phyloP scores from a whole-genome alignment of 192 early-diverging fungal species.

The Backusella morwellensis region DNA sequence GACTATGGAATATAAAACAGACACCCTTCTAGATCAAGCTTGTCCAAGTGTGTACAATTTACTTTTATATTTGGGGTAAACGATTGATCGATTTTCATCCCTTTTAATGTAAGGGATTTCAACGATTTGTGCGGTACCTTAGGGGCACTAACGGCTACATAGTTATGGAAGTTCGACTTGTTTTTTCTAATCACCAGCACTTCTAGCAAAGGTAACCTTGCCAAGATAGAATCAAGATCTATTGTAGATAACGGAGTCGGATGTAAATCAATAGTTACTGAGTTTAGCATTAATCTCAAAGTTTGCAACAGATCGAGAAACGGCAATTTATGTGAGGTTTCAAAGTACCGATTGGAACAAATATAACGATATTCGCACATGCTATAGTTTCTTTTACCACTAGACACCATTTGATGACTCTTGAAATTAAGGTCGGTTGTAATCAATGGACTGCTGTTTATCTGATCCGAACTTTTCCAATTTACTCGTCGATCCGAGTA shows the following conservation, averaged over 20 bases:
- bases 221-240: background rate
- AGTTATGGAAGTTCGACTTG: background rate
- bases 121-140: background rate
- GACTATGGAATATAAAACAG: background rate
- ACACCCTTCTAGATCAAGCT: background rate
- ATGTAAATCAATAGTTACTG: background rate
- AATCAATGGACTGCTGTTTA: background rate
- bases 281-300: background rate
- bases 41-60: background rate
- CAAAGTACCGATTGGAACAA: background rate
- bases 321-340: background rate
- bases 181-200: background rate
- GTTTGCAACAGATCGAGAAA: background rate
- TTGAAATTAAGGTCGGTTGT: background rate
- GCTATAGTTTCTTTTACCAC: background rate
- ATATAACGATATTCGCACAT: background rate
- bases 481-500: background rate
- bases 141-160: background rate
- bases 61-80: background rate
- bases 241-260: background rate
- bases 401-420: background rate
- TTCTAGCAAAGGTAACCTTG: background rate
- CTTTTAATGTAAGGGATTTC: background rate
- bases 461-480: background rate
- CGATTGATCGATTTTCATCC: background rate